Percentiles rank a stretch among this genome's conserved stretches.
These are phyloP conservation scores for Tieghemostelium lacteum DNA, from an alignment of 78 protist genomes.

Conservation along the genomic window DNA sequence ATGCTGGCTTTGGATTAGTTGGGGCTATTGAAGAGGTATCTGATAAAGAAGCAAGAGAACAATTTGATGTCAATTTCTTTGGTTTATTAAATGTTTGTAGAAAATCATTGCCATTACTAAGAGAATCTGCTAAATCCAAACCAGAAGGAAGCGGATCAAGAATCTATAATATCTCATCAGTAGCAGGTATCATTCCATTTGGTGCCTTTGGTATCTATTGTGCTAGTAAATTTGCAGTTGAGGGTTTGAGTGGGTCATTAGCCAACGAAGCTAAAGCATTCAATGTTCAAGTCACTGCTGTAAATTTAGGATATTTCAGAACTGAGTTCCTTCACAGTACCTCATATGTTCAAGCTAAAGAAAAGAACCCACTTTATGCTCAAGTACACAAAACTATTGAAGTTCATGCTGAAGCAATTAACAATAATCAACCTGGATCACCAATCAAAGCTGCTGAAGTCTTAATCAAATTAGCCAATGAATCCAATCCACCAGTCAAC, in stretches of 20 bases:
- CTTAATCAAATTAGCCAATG: background rate
- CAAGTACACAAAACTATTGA: background rate
- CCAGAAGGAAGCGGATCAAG: conserved; percentile 13
- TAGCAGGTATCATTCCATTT: conserved; percentile 3
- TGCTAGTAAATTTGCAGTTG: conserved; percentile 33
- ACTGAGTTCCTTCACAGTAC: background rate
- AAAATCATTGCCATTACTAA: background rate
- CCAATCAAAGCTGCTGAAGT: conserved; percentile 13
- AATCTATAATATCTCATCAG: conserved; percentile 21
- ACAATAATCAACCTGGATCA: background rate
- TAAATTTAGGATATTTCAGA: conserved; percentile 8
- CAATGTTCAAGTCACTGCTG: background rate
- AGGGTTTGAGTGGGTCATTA: conserved; percentile 5
- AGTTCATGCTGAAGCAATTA: background rate
- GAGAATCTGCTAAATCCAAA: conserved; percentile 9
- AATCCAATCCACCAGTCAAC: background rate
- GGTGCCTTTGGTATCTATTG: background rate
- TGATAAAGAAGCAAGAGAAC: background rate
- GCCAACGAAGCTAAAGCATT: conserved; percentile 1
- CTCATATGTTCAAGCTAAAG: background rate
- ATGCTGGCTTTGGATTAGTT: conserved; percentile 21
- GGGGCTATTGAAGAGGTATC: conserved; percentile 32
- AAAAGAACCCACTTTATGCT: background rate
- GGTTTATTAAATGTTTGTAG: background rate
- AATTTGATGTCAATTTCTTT: background rate